A percentile compares a stretch with the other conserved stretches of the same genome.
phyloP scores from a whole-genome alignment of 768 basidiomycete genomes.

The Trametopsis cervina region DNA sequence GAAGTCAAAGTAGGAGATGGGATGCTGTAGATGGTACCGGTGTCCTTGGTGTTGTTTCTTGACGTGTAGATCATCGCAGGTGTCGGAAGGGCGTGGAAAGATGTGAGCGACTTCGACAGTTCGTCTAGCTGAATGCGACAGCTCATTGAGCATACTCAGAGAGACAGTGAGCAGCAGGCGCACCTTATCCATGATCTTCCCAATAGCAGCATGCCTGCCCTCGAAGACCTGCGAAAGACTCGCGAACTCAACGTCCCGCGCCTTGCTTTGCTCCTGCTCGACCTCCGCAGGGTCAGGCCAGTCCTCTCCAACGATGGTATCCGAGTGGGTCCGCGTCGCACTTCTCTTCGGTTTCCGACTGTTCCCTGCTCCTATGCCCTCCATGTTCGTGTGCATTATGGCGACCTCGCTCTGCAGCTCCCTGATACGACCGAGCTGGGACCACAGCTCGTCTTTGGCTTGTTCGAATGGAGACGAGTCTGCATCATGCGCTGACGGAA shows the following conservation, averaged over 20 bases:
- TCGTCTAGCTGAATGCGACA: constrained; percentile 57
- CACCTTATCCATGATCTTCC: constrained; percentile 71
- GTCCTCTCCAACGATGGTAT: constrained; percentile 43
- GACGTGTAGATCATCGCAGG: constrained; percentile 32
- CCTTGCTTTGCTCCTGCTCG: constrained; percentile 41
- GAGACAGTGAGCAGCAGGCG: too few species aligned
- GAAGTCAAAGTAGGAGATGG: constrained; percentile 16
- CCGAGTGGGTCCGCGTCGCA: constrained; percentile 24
- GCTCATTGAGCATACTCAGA: not conserved
- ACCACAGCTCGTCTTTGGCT: constrained; percentile 52
- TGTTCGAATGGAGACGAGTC: constrained; percentile 16
- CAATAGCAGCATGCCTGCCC: constrained; percentile 61
- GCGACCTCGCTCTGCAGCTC: constrained; percentile 69
- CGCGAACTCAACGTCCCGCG: constrained; percentile 61
- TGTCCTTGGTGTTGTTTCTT: constrained; percentile 27
- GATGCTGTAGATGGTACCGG: constrained; percentile 15
- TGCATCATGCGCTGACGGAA: constrained; percentile 20
- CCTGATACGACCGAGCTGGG: constrained; percentile 59
- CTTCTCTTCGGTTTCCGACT: constrained; percentile 15
- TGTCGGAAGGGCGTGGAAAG: constrained; percentile 37
- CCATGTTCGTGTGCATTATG: constrained; percentile 69
- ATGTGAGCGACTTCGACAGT: constrained; percentile 35
- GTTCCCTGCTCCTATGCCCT: constrained; percentile 43
- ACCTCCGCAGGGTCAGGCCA: constrained; percentile 40
- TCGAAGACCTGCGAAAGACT: constrained; percentile 62